These are phyloP conservation scores for Macaranga tanarius DNA, from an alignment of 441 rosid species.

Conservation along the genomic window DNA sequence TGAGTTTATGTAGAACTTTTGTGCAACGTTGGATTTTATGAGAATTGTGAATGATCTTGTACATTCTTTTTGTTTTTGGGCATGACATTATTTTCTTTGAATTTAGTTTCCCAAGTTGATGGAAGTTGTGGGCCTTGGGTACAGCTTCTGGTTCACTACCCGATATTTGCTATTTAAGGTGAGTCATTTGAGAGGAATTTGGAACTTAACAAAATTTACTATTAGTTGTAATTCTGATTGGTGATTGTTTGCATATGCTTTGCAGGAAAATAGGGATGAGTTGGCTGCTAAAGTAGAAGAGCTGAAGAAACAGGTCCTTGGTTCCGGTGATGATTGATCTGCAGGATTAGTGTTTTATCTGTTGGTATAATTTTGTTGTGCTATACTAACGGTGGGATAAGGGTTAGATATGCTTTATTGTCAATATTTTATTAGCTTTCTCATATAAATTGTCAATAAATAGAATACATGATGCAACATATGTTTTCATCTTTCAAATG, in stretches of 20 bases:
- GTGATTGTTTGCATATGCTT: background rate
- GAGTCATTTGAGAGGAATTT: background rate
- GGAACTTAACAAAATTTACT: background rate
- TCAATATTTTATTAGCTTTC: slow-evolving; percentile 17
- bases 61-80: background rate
- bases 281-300: slow-evolving; percentile 56
- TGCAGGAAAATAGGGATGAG: slow-evolving; percentile 78
- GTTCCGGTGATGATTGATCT: slow-evolving; percentile 50
- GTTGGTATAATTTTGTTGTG: slow-evolving; percentile 8
- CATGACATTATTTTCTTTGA: background rate
- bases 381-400: background rate
- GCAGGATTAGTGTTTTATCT: background rate
- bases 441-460: background rate
- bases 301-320: slow-evolving; percentile 68
- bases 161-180: slow-evolving; percentile 89
- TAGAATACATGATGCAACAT: background rate
- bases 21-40: background rate
- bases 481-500: background rate
- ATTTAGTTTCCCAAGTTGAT: slow-evolving; percentile 74
- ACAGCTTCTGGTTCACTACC: slow-evolving; percentile 69
- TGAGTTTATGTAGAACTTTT: slow-evolving; percentile 23
- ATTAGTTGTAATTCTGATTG: background rate
- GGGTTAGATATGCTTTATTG: slow-evolving; percentile 2
- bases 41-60: background rate
- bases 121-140: slow-evolving; percentile 91